Conservation (phyloP, 1,284 basidiomycete genomes). For the Sphagnurus paluster region DNA sequence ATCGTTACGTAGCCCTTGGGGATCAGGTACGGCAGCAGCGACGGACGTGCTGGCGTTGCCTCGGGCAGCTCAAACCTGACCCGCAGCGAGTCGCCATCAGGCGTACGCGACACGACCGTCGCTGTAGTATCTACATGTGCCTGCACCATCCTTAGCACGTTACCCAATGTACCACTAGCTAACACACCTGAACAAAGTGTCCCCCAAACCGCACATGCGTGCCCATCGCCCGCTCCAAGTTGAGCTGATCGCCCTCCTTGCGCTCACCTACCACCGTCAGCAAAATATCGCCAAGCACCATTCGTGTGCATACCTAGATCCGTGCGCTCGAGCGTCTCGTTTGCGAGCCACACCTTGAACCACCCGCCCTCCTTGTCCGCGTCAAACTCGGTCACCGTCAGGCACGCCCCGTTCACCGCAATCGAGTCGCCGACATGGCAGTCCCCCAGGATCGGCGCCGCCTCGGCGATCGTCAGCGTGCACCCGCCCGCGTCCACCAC, state of each 20-base stretch:
- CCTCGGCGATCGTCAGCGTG: conserved; percentile 78
- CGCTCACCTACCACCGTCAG: conserved; percentile 60
- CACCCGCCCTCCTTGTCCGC: conserved; percentile 59
- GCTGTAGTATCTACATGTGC: conserved; percentile 94
- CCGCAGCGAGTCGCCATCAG: conserved; percentile 89
- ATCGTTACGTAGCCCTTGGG: conserved; percentile 97
- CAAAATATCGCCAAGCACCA: conserved; percentile 1
- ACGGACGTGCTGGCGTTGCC: conserved; percentile 58
- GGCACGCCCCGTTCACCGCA: conserved; percentile 73
- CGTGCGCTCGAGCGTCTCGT: conserved; percentile 91
- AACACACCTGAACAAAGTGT: conserved; percentile 90
- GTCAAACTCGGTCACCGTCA: conserved; percentile 90
- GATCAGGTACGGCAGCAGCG: conserved; percentile 82
- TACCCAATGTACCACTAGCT: not conserved
- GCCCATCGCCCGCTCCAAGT: conserved; percentile 95
- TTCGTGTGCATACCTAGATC: conserved; percentile 87
- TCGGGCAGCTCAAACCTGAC: conserved; percentile 77
- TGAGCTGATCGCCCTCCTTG: conserved; percentile 80
- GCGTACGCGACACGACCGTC: conserved; percentile 60
- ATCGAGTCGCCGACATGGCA: conserved; percentile 96
- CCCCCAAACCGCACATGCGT: conserved; percentile 93
- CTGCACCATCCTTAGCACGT: conserved; percentile 39
- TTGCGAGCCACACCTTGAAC: conserved; percentile 95
- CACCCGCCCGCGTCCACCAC: conserved; percentile 72
- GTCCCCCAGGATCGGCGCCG: conserved; percentile 81